phyloP scores from a whole-genome alignment of 768 basidiomycete genomes.

The Hirschioporus abietinus region DNA sequence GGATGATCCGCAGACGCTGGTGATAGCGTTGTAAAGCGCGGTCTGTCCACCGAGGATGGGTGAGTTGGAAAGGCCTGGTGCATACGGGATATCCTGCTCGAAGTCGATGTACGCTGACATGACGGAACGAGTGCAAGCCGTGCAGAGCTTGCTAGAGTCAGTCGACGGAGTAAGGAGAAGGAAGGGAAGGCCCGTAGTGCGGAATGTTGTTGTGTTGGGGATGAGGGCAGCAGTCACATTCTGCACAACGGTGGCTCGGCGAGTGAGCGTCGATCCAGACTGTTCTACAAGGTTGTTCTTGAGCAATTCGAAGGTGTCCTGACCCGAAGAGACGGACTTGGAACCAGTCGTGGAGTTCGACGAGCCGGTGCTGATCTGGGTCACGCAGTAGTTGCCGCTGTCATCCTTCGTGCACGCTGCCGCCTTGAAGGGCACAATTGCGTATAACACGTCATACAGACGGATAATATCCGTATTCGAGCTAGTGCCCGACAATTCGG shows the following conservation, averaged over 20 bases:
- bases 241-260: conserved; percentile 25
- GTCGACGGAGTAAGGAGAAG: conserved; percentile 61
- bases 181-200: conserved; percentile 67
- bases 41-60: conserved; percentile 61
- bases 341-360: conserved; percentile 21
- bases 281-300: conserved; percentile 22
- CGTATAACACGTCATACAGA: conserved; percentile 79
- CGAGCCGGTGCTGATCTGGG: conserved; percentile 34
- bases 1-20: conserved; percentile 56
- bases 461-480: conserved; percentile 45
- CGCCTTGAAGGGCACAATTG: conserved; percentile 53
- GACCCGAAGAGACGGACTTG: conserved; percentile 12
- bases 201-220: conserved; percentile 54
- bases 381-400: conserved; percentile 62
- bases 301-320: conserved; percentile 16
- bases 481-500: conserved; percentile 55
- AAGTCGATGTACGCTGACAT: conserved; percentile 73
- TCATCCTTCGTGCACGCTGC: conserved; percentile 79
- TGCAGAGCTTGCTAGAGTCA: conserved; percentile 60
- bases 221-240: conserved; percentile 24
- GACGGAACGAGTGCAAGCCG: conserved; percentile 72
- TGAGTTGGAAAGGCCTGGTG: conserved; percentile 62
- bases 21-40: conserved; percentile 58
- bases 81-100: conserved; percentile 69
- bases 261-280: conserved; percentile 14